Conservation (phyloP, 2,329 filamentous ascomycete species). For the Metarhizium brunneum region DNA sequence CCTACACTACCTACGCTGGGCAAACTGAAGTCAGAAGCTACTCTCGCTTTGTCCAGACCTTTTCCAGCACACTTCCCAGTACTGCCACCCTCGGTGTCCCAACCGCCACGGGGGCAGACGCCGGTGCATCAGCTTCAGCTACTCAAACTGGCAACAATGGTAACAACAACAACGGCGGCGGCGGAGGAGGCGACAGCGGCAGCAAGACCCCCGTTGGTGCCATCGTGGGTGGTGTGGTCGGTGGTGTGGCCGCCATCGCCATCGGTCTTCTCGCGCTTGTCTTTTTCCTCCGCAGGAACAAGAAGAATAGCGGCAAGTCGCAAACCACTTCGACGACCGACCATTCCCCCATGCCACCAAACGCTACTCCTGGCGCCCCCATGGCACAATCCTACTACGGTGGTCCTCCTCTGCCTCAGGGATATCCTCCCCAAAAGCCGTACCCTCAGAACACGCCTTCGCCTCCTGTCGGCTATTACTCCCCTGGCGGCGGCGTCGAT, state of each 20-base stretch:
- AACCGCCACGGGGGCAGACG: not conserved
- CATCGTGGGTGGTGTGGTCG: conserved; percentile 29
- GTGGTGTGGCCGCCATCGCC: conserved; percentile 24
- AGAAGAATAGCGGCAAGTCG: conserved; percentile 9
- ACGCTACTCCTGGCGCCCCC: conserved; percentile 1
- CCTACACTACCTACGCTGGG: conserved; percentile 32
- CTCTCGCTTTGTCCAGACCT: not conserved
- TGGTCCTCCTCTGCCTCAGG: conserved; percentile 4
- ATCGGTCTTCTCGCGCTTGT: conserved; percentile 19
- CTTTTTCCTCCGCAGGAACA: conserved; percentile 22
- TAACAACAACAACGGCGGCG: not conserved
- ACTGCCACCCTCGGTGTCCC: not conserved
- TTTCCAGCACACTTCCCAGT: not conserved
- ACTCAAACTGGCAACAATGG: not conserved
- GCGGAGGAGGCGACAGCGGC: not conserved
- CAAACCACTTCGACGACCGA: conserved; percentile 1
- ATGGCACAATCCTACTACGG: conserved; percentile 13
- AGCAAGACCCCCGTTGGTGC: conserved; percentile 20
- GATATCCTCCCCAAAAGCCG: conserved; percentile 14
- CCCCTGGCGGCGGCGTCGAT: conserved; percentile 5
- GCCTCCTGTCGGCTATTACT: conserved; percentile 11
- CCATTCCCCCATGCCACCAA: conserved; percentile 2
- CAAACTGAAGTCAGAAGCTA: conserved; percentile 15
- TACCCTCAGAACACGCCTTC: conserved; percentile 9
- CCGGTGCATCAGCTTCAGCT: not conserved